These are phyloP conservation scores for Cucurbita maxima DNA, from an alignment of 306 rosid species.

Conservation along the genomic window DNA sequence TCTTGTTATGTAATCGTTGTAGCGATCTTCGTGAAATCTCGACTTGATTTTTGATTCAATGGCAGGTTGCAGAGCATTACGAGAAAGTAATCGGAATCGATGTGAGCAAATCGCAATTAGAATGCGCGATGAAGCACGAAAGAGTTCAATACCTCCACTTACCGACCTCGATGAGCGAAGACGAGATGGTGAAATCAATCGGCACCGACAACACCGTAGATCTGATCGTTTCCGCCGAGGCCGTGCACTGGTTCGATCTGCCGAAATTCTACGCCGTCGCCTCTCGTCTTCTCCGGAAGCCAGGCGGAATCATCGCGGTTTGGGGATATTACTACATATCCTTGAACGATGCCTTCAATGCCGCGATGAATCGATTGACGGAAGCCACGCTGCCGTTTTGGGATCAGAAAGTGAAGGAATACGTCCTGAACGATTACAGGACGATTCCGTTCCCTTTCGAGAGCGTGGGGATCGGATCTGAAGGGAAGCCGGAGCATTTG, in stretches of 20 bases:
- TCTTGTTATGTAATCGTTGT: not conserved
- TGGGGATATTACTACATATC: slow-evolving; percentile 18
- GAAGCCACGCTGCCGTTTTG: not conserved
- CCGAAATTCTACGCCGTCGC: slow-evolving; percentile 15
- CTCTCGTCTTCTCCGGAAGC: slow-evolving; percentile 15
- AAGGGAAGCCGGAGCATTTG: slow-evolving; percentile 14
- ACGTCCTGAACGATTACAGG: slow-evolving; percentile 10
- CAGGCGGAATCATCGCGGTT: slow-evolving; percentile 18
- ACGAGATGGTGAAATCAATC: slow-evolving; percentile 11
- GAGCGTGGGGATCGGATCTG: slow-evolving; percentile 20
- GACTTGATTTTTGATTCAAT: not conserved
- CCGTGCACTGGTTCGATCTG: slow-evolving; percentile 29
- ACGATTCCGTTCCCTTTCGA: slow-evolving; percentile 26
- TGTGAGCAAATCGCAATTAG: slow-evolving; percentile 14
- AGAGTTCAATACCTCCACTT: slow-evolving; percentile 20
- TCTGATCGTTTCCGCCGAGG: slow-evolving; percentile 15
- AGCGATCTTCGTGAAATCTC: not conserved
- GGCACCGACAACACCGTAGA: slow-evolving; percentile 21
- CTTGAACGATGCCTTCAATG: slow-evolving; percentile 7
- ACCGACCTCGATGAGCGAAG: slow-evolving; percentile 13
- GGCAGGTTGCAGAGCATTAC: slow-evolving; percentile 19
- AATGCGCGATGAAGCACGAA: slow-evolving; percentile 16
- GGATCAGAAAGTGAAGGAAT: not conserved
- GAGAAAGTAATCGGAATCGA: slow-evolving; percentile 22
- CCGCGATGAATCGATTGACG: not conserved